Base-by-base conservation (phyloP, 345 rosid species). In the Carallia brachiata region DNA sequence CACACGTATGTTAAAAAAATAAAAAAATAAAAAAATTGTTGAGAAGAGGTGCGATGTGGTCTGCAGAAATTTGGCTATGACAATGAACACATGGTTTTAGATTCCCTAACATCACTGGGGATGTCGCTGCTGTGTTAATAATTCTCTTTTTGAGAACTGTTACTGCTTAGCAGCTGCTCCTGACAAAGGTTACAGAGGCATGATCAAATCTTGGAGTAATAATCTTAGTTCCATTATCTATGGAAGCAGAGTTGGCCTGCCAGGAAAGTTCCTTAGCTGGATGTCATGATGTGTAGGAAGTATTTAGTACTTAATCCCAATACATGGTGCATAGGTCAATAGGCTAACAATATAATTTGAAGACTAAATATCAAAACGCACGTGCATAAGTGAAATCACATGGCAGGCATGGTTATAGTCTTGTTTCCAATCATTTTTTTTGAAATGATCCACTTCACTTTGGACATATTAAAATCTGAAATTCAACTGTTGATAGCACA, bases 401-500 rank as follows among this genome's bases (percentile, higher is more conserved):
- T 16, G 18, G 52, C 17, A 0, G 19, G 39, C 28, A 40, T 15
- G 5, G 10, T 30, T 36, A 52, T 52, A n/a, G 18, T 15, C 18
- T 4, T 72, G 18, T 34, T 63, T 60, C 17, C 30, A 17, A 16
- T 30, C 53, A 13, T 72, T 65, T 62, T 61, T 56, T n/a, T 53
- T 37, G 34, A 32, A 65, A 34, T 17, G 18, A 23, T 27, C 27
- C n/a, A 36, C 61, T 48, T 54, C 44, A 19, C 53, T 36, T 15
- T 27, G 23, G 56, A 54, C 12, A 1, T 10, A 17, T 48, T 54
- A 36, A 32, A 9, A 37, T 59, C 60, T 37, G 27, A 48, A 74
- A 23, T 71, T 68, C 12, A 16, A 73, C 58, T 68, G 18, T 81
- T 80, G 72, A 77, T 96, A 94, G 98, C 76, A 83, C 69, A 32